Evolutionary conservation across 108 stramenopile genomes (phyloP).

Genomic region (Fragilariopsis cylindrus): DNA sequence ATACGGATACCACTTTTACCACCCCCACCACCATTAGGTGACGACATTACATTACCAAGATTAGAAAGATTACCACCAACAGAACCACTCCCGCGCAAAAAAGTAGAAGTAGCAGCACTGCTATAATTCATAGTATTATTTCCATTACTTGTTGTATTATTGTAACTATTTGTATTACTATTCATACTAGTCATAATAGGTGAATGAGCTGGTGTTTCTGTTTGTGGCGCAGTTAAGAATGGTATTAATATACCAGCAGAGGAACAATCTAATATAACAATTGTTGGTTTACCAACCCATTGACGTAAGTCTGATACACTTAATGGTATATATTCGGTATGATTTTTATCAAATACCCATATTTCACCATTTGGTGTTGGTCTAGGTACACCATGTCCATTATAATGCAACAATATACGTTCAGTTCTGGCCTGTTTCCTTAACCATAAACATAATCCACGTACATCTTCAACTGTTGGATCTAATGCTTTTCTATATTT

Average conservation of each 20-base stretch:
- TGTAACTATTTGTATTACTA: neutral
- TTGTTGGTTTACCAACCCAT: slow-evolving; percentile 92
- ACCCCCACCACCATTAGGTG: neutral
- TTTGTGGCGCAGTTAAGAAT: slow-evolving; percentile 63
- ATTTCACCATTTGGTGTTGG: slow-evolving; percentile 96
- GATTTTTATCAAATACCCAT: slow-evolving; percentile 93
- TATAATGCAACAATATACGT: slow-evolving; percentile 95
- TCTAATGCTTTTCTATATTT: slow-evolving; percentile 84
- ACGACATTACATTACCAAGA: too few species aligned
- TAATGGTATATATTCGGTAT: slow-evolving; percentile 98
- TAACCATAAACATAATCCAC: slow-evolving; percentile 70
- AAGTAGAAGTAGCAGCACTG: slow-evolving; percentile 6
- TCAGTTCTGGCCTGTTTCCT: slow-evolving; percentile 78
- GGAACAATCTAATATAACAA: slow-evolving; percentile 94
- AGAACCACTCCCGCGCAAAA: neutral
- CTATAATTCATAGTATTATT: neutral
- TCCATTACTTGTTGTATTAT: neutral
- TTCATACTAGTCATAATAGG: neutral
- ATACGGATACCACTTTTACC: too few species aligned
- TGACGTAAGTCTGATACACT: slow-evolving; percentile 80
- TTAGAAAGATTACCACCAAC: too few species aligned
- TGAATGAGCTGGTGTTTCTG: slow-evolving; percentile 23
- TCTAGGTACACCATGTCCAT: slow-evolving; percentile 98
- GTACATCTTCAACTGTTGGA: slow-evolving; percentile 95
- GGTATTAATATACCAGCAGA: slow-evolving; percentile 91